Base-by-base conservation (phyloP, 1,139 yeast species). In the Nadsonia commutata region DNA sequence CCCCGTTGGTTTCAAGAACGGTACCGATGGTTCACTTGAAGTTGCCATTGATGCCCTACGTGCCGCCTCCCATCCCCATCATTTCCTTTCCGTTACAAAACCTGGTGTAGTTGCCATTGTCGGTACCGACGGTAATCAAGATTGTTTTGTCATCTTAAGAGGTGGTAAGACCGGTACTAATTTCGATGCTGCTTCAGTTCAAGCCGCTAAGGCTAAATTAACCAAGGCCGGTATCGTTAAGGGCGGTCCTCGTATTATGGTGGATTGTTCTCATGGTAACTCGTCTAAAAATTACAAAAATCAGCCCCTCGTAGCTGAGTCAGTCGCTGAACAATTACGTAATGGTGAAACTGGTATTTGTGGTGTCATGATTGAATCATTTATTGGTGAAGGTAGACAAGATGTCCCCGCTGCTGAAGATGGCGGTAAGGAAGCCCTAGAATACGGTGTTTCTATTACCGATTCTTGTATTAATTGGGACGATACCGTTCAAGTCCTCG, bases 1-100 rank as follows among this genome's bases (percentile, higher is more conserved):
- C 85, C 97, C 97, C 42, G 84, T 88, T 44, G 97, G 97, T 40
- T 88, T 88, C 79, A 88, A 88, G 63, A 88, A 88, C 60, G 96
- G 96, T 58, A 88, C 97, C 37, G 96, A 88, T 60, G 97, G 97
- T 58, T 76, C 86, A 40, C 66, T 88, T 45, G 85, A 83, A 49
- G 96, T 88, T 46, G 94, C 96, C 37, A 71, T 90, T 48, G 98
- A 90, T 60, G 98, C 97, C 40, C 75, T 86, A 62, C 75, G 86
- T 57, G 93, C 97, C 40, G 94, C 97, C 36, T 69, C 88, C 38
- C 85, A 83, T 62, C 88, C 94, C 20, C 98, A 90, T 60, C 95
- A 88, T 63, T 90, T 90, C 71, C 66, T 90, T 59, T 78, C 88
- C 23, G 97, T 90, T 46, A 90, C 97, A 36, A 90, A 84, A 60